A percentile compares a stretch with the other conserved stretches of the same genome.
Evolutionary conservation across 202 grass and related monocot species (phyloP).

Genomic region (Elaeis oleifera): DNA sequence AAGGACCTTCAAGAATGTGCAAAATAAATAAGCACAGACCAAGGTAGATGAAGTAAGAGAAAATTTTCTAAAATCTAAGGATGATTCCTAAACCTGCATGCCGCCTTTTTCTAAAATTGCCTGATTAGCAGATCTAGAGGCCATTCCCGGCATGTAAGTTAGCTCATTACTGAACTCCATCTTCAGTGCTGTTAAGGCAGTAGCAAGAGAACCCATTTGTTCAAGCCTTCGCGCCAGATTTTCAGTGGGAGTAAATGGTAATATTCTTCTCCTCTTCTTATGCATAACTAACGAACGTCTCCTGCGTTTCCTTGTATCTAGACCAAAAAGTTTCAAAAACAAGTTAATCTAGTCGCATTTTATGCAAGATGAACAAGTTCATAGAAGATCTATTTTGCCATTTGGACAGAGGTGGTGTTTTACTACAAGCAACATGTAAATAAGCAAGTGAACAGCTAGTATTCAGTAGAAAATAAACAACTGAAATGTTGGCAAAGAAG

Average conservation of each 20-base stretch:
- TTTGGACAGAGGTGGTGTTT: too few species aligned
- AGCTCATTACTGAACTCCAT: constrained; percentile 77
- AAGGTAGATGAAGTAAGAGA: neutral
- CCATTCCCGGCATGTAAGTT: constrained; percentile 58
- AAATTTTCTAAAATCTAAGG: constrained; percentile 16
- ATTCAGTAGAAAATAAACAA: too few species aligned
- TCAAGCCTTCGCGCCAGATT: constrained; percentile 43
- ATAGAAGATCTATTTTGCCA: too few species aligned
- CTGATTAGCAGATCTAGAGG: constrained; percentile 53
- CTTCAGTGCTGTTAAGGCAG: constrained; percentile 56
- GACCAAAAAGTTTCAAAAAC: constrained; percentile 19
- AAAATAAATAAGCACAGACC: constrained; percentile 14
- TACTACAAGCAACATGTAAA: too few species aligned
- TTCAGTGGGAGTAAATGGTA: constrained; percentile 59
- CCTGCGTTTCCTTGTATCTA: constrained; percentile 61
- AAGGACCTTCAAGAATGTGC: constrained; percentile 45
- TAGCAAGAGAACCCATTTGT: constrained; percentile 86
- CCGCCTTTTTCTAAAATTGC: constrained; percentile 62
- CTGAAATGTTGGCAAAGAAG: too few species aligned
- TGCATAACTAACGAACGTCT: constrained; percentile 50
- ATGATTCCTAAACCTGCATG: constrained; percentile 43
- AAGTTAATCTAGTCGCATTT: neutral
- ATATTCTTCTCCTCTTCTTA: constrained; percentile 74
- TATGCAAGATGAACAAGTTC: neutral
- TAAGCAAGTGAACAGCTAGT: too few species aligned